Conservation (phyloP, 2,329 filamentous ascomycete species). For the Colletotrichum tamarilloi region DNA sequence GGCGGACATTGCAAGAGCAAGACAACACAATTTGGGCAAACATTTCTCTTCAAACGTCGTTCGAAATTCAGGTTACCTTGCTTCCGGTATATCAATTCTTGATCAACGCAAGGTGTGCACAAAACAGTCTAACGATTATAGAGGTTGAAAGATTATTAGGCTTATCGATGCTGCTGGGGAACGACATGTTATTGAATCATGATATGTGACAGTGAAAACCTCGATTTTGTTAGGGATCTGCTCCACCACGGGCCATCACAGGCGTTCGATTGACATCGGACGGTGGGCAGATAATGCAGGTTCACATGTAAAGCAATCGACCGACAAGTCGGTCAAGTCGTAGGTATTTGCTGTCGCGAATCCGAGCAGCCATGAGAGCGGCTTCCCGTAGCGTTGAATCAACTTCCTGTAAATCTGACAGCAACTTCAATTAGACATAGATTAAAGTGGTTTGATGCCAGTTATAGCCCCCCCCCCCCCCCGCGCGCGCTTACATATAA, state of each 20-base stretch:
- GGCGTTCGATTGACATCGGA: slow-evolving; percentile 14
- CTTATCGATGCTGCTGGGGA: background rate
- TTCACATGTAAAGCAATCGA: slow-evolving; percentile 11
- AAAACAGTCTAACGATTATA: background rate
- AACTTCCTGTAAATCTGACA: background rate
- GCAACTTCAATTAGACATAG: background rate
- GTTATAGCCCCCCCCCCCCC: background rate
- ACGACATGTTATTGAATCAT: background rate
- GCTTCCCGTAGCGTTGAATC: background rate
- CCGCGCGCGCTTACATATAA: background rate
- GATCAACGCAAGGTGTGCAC: background rate
- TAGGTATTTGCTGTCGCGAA: background rate
- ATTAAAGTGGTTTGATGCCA: background rate
- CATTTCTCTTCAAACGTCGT: too few relatives aligned
- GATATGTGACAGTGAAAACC: background rate
- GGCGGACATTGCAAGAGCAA: too few relatives aligned
- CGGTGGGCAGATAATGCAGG: background rate
- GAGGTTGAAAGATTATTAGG: background rate
- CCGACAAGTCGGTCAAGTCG: background rate
- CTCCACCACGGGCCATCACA: slow-evolving; percentile 6
- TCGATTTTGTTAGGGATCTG: background rate
- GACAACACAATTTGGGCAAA: too few relatives aligned
- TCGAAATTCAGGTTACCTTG: background rate
- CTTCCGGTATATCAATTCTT: background rate
- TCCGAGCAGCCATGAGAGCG: background rate